Evolutionary conservation across 2,329 filamentous ascomycete genomes (phyloP).

Genomic region (Pseudocercospora vitis): DNA sequence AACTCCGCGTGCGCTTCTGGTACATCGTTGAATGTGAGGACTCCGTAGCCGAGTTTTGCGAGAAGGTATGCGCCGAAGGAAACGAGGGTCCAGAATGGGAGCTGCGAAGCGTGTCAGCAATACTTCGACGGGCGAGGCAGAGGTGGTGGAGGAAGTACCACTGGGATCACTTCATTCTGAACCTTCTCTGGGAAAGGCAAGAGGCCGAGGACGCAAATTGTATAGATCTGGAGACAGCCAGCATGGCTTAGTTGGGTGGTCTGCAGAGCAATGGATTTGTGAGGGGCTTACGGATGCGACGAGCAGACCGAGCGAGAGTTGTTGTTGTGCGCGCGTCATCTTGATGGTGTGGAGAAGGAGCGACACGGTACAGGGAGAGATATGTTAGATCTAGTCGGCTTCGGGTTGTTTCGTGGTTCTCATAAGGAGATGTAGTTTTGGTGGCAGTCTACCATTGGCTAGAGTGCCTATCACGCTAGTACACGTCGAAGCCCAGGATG

Average conservation of each 20-base stretch:
- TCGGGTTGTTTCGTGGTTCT: too few species aligned
- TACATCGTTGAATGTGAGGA: slow-evolving; percentile 95
- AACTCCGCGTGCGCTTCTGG: slow-evolving; percentile 87
- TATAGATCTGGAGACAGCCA: slow-evolving; percentile 69
- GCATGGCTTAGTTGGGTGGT: slow-evolving; percentile 26
- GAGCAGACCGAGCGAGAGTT: slow-evolving; percentile 81
- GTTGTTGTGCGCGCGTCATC: slow-evolving; percentile 95
- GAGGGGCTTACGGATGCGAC: slow-evolving; percentile 75
- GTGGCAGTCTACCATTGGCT: not conserved
- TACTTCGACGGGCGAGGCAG: not conserved
- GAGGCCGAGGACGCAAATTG: slow-evolving; percentile 79
- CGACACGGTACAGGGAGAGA: too few species aligned
- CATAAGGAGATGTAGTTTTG: not conserved
- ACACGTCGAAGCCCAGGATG: too few species aligned
- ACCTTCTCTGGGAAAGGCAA: slow-evolving; percentile 75
- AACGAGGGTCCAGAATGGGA: slow-evolving; percentile 90
- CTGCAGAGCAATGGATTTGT: slow-evolving; percentile 5
- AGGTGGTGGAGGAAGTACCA: slow-evolving; percentile 60
- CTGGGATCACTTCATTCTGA: slow-evolving; percentile 82
- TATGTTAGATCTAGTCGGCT: too few species aligned
- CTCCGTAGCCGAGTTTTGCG: slow-evolving; percentile 85
- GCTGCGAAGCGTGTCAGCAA: slow-evolving; percentile 51
- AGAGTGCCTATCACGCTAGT: too few species aligned
- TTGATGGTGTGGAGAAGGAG: too few species aligned
- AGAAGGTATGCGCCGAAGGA: slow-evolving; percentile 90